Conservation (phyloP, 345 rosid genomes). For the Citrus trifoliata region DNA sequence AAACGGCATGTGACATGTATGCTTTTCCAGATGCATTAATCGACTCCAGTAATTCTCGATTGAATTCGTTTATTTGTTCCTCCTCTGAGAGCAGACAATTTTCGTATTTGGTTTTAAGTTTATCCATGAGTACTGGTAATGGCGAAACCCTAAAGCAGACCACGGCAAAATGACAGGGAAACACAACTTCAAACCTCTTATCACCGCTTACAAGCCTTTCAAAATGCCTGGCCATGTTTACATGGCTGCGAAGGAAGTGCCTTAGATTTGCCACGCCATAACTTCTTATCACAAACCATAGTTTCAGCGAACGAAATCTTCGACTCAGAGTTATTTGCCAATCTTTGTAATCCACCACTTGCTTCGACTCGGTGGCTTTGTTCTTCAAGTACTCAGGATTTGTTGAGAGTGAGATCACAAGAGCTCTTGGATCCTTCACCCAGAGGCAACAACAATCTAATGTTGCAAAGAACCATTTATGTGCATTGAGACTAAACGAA, state of each 20-base stretch:
- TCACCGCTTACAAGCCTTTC: conserved; percentile 33
- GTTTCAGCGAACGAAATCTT: conserved; percentile 44
- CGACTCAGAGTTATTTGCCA: conserved; percentile 60
- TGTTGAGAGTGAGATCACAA: conserved; percentile 32
- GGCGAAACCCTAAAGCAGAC: conserved; percentile 54
- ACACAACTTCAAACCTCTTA: conserved; percentile 33
- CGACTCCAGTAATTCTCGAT: conserved; percentile 26
- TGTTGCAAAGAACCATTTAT: conserved; percentile 47
- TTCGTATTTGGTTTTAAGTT: neutral
- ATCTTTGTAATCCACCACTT: conserved; percentile 45
- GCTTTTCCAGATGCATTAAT: conserved; percentile 37
- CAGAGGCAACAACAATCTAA: conserved; percentile 56
- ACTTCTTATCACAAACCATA: conserved; percentile 50
- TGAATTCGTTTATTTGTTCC: conserved; percentile 22
- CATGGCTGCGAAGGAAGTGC: conserved; percentile 37
- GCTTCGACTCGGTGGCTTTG: conserved; percentile 24
- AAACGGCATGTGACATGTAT: conserved; percentile 34
- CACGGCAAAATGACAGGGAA: conserved; percentile 32
- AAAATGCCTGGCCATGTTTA: conserved; percentile 40
- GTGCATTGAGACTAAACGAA: conserved; percentile 56
- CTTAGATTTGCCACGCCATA: conserved; percentile 42
- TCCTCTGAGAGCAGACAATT: neutral
- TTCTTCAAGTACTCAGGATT: conserved; percentile 43
- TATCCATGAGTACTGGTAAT: neutral
- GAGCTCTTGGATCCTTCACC: conserved; percentile 46